Percentiles rank a stretch among this genome's conserved stretches.
Evolutionary conservation across 2,329 filamentous ascomycete genomes (phyloP).

Genomic region (Aspergillus sp.): DNA sequence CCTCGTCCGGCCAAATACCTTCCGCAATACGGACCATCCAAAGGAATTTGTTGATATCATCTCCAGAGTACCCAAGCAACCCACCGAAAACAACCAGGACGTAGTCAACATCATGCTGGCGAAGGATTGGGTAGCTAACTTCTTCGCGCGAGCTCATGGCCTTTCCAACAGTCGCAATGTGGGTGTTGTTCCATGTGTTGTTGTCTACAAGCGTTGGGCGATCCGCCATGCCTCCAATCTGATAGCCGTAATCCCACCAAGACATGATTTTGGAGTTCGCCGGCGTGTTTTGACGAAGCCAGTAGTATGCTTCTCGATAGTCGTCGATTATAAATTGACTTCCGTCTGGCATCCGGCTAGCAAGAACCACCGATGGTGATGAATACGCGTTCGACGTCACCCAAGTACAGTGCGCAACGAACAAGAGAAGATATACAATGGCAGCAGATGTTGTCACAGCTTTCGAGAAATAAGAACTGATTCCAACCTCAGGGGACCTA

Average conservation of each 20-base stretch:
- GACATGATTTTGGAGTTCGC: slow-evolving; percentile 98
- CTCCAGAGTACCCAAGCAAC: slow-evolving; percentile 92
- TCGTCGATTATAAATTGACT: slow-evolving; percentile 99
- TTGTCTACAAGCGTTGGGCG: slow-evolving; percentile 96
- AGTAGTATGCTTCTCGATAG: slow-evolving; percentile 98
- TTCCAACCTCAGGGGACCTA: slow-evolving; percentile 72
- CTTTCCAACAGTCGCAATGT: slow-evolving; percentile 98
- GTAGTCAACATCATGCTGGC: slow-evolving; percentile 97
- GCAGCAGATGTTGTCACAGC: slow-evolving; percentile 70
- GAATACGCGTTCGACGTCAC: slow-evolving; percentile 99
- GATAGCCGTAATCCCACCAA: slow-evolving; percentile 99
- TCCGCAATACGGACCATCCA: slow-evolving; percentile 99
- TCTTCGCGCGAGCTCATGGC: slow-evolving; percentile 98
- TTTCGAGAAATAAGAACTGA: slow-evolving; percentile 81
- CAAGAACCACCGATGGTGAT: slow-evolving; percentile 93
- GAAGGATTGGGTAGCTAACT: slow-evolving; percentile 97
- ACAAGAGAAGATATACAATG: slow-evolving; percentile 80
- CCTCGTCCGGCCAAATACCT: slow-evolving; percentile 99
- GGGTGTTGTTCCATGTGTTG: slow-evolving; percentile 99
- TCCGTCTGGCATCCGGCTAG: slow-evolving; percentile 87
- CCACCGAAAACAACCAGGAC: slow-evolving; percentile 97
- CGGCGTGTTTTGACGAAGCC: slow-evolving; percentile 95
- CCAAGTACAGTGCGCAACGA: slow-evolving; percentile 98
- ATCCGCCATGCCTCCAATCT: slow-evolving; percentile 99
- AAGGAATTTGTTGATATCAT: slow-evolving; percentile 99